Base-by-base conservation (phyloP, 2,329 filamentous ascomycete species). In the Fusarium nisikadoi region DNA sequence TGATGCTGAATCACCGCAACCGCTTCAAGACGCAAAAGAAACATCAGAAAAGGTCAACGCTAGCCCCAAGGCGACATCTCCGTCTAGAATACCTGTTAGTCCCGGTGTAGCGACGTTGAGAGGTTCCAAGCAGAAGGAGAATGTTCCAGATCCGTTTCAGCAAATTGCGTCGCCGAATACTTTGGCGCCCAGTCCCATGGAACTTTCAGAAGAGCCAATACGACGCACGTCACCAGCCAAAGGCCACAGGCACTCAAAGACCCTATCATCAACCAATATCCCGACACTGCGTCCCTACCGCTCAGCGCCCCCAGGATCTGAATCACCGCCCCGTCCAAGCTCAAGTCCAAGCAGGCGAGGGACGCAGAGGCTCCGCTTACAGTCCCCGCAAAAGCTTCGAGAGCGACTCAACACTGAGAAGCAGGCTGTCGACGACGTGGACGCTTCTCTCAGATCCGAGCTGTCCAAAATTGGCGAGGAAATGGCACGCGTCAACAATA, bases 391-490 rank as follows among this genome's bases (percentile, higher is more conserved):
- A 75, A 95, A 93, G 79, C 84, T 95, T 25, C 92, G 95, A 23
- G 95, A 98, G 82, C 91, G 95, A 38, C 86, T 98, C 2, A 92
- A 95, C 76, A 91, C 89, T 52, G 94, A 97, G 80, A 94, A 94
- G 81, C 90, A 89, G 61, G 88, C 91, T 1, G 89, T 95, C 20
- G 89, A 90, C 9, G 89, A 91, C 13, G 90, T 91, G 0, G 93
- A 95, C 68, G 86, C 87, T 6, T 88, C 88, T 7, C 82, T 98
- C 19, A 90, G 92, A 79, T 89, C 90, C 8, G 95, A 98, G 79
- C 85, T 98, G 13, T 89, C 89, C 55, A 92, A 92, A 71, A 95
- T 98, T 75, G 89, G 93, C 2, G 90, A 94, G 64, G 94, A 98
- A 79, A 89, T 97, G 83, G 90, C 90, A 25, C 85, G 85, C 41